Conservation (phyloP, 306 rosid genomes). For the Cucurbita ficifolia region DNA sequence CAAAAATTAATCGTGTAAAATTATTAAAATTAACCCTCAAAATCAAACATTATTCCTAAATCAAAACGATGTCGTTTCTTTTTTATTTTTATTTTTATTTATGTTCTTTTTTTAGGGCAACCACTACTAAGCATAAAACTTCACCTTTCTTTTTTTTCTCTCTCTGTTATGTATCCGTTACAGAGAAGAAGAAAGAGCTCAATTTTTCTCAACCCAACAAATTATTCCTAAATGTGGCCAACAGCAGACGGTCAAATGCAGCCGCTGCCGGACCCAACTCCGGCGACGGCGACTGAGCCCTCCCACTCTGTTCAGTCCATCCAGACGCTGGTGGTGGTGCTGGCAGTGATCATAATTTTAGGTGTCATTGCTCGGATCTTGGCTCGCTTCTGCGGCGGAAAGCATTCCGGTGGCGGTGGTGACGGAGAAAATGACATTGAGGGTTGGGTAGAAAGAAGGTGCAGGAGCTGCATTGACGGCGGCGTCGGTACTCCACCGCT, state of each 20-base stretch:
- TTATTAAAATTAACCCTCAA: too few species aligned
- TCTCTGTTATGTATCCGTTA: too few species aligned
- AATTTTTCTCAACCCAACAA: too few species aligned
- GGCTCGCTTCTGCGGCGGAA: conserved; percentile 57
- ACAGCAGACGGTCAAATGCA: not conserved
- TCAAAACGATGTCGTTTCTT: too few species aligned
- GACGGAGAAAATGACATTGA: conserved; percentile 53
- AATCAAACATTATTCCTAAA: too few species aligned
- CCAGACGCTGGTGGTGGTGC: conserved; percentile 61
- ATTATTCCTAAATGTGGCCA: not conserved
- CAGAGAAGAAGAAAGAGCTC: too few species aligned
- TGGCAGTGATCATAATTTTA: conserved; percentile 53
- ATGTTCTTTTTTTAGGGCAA: too few species aligned
- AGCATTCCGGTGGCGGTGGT: too few species aligned
- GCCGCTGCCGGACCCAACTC: conserved; percentile 17
- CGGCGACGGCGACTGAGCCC: conserved; percentile 14
- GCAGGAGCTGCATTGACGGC: conserved; percentile 69
- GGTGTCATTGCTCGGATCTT: conserved; percentile 65
- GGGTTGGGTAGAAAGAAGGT: conserved; percentile 74
- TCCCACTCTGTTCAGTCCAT: conserved; percentile 37
- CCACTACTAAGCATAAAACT: too few species aligned
- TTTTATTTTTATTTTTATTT: too few species aligned
- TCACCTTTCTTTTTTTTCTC: too few species aligned
- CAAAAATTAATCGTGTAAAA: too few species aligned
- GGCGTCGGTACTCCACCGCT: conserved; percentile 11